Conservation (phyloP, 768 basidiomycete species). For the Collybia mongolica region DNA sequence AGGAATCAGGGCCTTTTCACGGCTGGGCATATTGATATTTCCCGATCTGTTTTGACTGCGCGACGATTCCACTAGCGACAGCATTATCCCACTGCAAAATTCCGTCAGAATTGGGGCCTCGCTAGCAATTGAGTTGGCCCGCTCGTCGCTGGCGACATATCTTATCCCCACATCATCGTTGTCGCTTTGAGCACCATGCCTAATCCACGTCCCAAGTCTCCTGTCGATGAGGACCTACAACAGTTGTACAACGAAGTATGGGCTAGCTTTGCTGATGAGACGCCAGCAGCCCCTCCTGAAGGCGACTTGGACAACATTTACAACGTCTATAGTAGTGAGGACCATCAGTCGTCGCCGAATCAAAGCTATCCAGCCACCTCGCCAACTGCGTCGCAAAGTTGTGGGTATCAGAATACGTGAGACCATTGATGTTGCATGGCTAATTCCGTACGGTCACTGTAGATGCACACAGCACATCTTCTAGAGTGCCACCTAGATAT, state of each 20-base stretch:
- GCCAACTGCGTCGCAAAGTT: constrained; percentile 16
- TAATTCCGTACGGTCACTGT: constrained; percentile 1
- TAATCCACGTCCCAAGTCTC: constrained; percentile 37
- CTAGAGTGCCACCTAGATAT: constrained; percentile 10
- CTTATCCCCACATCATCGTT: constrained; percentile 31
- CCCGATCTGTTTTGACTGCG: no score
- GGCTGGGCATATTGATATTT: no score
- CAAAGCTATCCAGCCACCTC: constrained; percentile 9
- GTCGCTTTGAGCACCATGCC: constrained; percentile 50
- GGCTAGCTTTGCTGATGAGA: constrained; percentile 58
- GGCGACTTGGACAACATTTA: constrained; percentile 37
- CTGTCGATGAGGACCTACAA: constrained; percentile 71
- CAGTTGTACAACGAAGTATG: constrained; percentile 76
- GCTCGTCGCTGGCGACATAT: constrained; percentile 1
- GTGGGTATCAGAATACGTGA: constrained; percentile 13
- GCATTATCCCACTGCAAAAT: no score
- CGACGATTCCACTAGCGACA: no score
- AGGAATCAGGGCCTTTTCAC: no score
- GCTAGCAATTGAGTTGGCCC: not conserved
- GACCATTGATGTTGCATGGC: not conserved
- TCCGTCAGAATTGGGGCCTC: no score
- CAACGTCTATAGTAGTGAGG: constrained; percentile 30
- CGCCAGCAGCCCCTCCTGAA: constrained; percentile 23
- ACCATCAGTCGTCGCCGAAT: constrained; percentile 15
- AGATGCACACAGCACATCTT: constrained; percentile 13